Evolutionary conservation across 371 early-diverging fungal species (phyloP), one percentile per base, ranked within the genome.

Genomic region (Polyrhizophydium stewartii): DNA sequence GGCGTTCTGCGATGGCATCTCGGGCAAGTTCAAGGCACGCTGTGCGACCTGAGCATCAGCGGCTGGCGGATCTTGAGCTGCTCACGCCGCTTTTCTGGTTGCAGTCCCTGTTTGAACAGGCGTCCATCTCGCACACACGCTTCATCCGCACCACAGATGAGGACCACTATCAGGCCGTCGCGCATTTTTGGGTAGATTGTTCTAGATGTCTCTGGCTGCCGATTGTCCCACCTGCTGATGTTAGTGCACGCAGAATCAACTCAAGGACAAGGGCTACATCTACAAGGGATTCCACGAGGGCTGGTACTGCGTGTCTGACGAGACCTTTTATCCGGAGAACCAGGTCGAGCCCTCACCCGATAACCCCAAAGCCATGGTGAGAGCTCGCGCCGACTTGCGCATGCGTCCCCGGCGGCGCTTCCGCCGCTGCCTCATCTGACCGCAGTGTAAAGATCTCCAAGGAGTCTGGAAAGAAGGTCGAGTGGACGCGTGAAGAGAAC

Each of bases 251-350:
- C 52, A 89, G 95, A 71, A 78, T 38, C 55, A 59, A 55, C 74
- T 97, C 21, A 74, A 78, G 32, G 73, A 82, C 6, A 77, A 72
- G n/a, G 94, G 93, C 5, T 85, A 85, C 62, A 88, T 97, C 25
- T 96, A 96, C 75, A 93, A 92, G 71, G 96, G 94, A 24, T 73
- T 73, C 24, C 94, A 96, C 62, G 85, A 89, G 55, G 98, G 98
- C 21, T 97, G 96, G 95, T 97, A 97, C 75, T 89, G 92, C 3
- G 85, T 95, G 1, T 92, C 95, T 1, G 98, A 97, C 66, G 98
- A 97, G 74, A 90, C 93, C 0, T 97, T 94, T 67, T 92, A 92
- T 64, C 77, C 93, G 0, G 73, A 75, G 6, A 72, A 73, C 0
- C 92, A 94, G 67, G 86, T 94, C 0, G 82, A 87, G 41, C 32